Conservation (phyloP, 495 filamentous ascomycete species). For the Trichoderma virens region DNA sequence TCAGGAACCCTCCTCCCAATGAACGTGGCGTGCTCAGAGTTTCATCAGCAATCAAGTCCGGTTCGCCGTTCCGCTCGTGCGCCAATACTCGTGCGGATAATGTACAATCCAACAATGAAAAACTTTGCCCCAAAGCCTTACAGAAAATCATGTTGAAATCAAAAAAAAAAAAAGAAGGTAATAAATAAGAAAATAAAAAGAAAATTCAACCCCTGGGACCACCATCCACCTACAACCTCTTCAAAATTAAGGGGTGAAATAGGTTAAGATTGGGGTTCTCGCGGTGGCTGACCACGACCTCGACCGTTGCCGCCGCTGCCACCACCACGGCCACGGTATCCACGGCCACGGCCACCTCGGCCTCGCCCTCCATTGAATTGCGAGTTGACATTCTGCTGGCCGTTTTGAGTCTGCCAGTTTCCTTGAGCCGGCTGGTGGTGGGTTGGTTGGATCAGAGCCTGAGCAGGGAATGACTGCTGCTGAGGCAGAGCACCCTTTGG, state of each 20-base stretch:
- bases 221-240: neutral
- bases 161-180: constrained; percentile 7
- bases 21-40: neutral
- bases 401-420: constrained; percentile 29
- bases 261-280: neutral
- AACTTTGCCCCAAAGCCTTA: neutral
- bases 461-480: constrained; percentile 12
- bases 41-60: neutral
- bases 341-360: constrained; percentile 26
- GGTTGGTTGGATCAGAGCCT: constrained; percentile 9
- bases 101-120: constrained; percentile 1
- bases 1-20: neutral
- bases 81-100: constrained; percentile 7
- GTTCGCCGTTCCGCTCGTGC: constrained; percentile 5
- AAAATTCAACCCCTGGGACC: neutral
- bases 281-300: constrained; percentile 5
- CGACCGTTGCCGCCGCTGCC: constrained; percentile 25
- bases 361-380: constrained; percentile 25
- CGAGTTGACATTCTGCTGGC: constrained; percentile 27
- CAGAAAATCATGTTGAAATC: constrained; percentile 3
- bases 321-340: constrained; percentile 21
- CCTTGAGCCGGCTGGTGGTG: constrained; percentile 29
- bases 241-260: neutral
- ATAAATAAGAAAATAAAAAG: neutral
- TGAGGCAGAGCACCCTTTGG: constrained; percentile 23